phyloP scores from a whole-genome alignment of 108 stramenopile genomes.

The Aurantiochytrium sp. region DNA sequence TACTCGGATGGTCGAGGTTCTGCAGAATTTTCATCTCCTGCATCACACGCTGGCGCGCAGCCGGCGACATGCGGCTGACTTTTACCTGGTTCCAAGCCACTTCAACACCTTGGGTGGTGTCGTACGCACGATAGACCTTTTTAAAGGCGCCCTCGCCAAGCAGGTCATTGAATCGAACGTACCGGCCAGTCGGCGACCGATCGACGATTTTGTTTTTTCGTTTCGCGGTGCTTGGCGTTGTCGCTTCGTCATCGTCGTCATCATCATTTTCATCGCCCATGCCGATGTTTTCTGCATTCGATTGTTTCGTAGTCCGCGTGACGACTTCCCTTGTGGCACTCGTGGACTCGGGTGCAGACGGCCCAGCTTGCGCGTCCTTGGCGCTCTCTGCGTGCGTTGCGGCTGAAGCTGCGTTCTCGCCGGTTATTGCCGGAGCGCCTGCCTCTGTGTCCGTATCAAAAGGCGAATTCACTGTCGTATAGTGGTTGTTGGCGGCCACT shows the following conservation, averaged over 20 bases:
- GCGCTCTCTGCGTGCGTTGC: too few relatives aligned
- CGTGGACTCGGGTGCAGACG: not conserved
- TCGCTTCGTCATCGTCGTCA: not conserved
- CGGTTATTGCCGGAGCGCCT: too few relatives aligned
- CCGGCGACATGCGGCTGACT: not conserved
- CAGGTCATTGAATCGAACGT: conserved; percentile 87
- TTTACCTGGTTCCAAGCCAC: conserved; percentile 22
- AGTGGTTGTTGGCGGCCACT: not conserved
- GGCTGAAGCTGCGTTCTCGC: too few relatives aligned
- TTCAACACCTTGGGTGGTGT: not conserved
- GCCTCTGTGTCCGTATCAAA: not conserved
- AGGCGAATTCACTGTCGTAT: not conserved
- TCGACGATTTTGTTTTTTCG: conserved; percentile 63
- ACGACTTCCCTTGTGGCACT: too few relatives aligned
- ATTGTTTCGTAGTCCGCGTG: too few relatives aligned
- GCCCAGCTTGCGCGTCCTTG: too few relatives aligned
- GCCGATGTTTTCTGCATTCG: too few relatives aligned
- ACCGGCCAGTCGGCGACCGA: conserved; percentile 77
- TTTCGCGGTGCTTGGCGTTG: not conserved
- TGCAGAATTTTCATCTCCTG: conserved; percentile 89
- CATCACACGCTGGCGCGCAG: conserved; percentile 55
- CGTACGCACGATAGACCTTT: conserved; percentile 58
- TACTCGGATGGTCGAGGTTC: conserved; percentile 24
- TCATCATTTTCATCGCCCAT: not conserved
- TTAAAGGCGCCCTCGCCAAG: conserved; percentile 89